These are phyloP conservation scores for Daedalea quercina DNA, from an alignment of 768 basidiomycete genomes.

Conservation along the genomic window DNA sequence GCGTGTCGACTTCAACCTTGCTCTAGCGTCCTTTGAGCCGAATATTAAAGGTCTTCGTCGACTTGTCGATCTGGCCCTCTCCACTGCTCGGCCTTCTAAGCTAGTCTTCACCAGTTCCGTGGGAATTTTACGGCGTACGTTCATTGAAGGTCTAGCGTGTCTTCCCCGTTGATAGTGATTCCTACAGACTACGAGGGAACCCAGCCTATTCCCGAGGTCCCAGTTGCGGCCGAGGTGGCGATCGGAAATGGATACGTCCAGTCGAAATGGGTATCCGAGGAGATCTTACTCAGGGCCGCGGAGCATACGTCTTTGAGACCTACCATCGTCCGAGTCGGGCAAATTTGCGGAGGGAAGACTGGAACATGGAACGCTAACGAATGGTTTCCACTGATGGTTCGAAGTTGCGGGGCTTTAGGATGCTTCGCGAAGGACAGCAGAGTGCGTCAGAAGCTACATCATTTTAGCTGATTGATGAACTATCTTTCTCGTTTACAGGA, in stretches of 20 bases:
- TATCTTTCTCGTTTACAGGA: neutral
- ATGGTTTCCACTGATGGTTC: constrained; percentile 38
- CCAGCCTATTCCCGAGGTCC: neutral
- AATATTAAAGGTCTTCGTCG: constrained; percentile 21
- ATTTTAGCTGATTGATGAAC: no score
- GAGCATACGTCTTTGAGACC: constrained; percentile 28
- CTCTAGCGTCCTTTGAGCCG: constrained; percentile 31
- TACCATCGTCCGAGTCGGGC: constrained; percentile 36
- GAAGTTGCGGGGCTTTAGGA: neutral
- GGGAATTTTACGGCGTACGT: constrained; percentile 3
- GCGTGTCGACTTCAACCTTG: constrained; percentile 36
- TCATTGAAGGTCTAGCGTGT: no score
- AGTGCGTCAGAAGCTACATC: constrained; percentile 22
- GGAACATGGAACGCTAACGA: constrained; percentile 38
- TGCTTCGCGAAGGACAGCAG: constrained; percentile 25
- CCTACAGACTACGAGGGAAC: neutral
- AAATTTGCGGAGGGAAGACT: constrained; percentile 31
- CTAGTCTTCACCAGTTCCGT: constrained; percentile 18
- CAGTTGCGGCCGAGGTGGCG: constrained; percentile 14
- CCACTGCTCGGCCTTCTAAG: constrained; percentile 6
- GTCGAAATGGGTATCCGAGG: constrained; percentile 33
- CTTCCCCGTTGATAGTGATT: neutral
- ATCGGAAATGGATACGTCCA: constrained; percentile 28
- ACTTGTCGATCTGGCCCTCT: constrained; percentile 8
- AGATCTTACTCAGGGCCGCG: constrained; percentile 21